These are phyloP conservation scores for Wickerhamiella galacta DNA, from an alignment of 805 yeast species.

Conservation along the genomic window DNA sequence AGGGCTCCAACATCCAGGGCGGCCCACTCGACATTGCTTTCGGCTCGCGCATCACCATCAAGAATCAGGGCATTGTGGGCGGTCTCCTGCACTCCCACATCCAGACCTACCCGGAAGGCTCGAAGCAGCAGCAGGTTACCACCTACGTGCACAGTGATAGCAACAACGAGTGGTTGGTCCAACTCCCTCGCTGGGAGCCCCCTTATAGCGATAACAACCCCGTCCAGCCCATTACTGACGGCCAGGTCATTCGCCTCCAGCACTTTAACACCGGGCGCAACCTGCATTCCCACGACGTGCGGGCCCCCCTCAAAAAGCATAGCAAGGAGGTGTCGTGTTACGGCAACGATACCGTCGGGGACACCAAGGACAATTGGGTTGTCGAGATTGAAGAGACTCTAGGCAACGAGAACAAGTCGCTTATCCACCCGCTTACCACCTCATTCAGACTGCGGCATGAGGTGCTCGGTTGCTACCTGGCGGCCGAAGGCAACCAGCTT, in stretches of 20 bases:
- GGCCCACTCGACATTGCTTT: conserved; percentile 58
- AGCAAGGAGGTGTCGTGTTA: conserved; percentile 90
- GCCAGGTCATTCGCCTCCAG: conserved; percentile 60
- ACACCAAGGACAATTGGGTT: conserved; percentile 80
- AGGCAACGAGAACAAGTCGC: conserved; percentile 32
- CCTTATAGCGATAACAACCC: conserved; percentile 27
- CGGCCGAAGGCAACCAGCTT: conserved; percentile 68
- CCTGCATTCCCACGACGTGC: conserved; percentile 84
- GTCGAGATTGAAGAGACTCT: conserved; percentile 53
- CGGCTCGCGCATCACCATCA: conserved; percentile 58
- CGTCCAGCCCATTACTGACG: conserved; percentile 33
- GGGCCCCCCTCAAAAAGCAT: conserved; percentile 83
- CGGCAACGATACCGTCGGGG: conserved; percentile 62
- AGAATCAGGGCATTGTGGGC: conserved; percentile 61
- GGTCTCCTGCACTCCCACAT: conserved; percentile 71
- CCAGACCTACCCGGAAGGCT: conserved; percentile 43
- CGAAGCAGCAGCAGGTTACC: conserved; percentile 66
- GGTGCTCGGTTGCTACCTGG: conserved; percentile 79
- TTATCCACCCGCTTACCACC: conserved; percentile 54
- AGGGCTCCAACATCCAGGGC: conserved; percentile 62
- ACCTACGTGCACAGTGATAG: conserved; percentile 44
- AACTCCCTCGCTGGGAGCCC: conserved; percentile 23
- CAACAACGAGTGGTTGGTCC: conserved; percentile 68
- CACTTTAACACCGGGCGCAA: conserved; percentile 70
- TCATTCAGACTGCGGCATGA: conserved; percentile 59